Percentiles rank a stretch among this genome's conserved stretches.
These are phyloP conservation scores for Pythium sukuiense DNA, from an alignment of 352 stramenopile genomes.

Conservation along the genomic window DNA sequence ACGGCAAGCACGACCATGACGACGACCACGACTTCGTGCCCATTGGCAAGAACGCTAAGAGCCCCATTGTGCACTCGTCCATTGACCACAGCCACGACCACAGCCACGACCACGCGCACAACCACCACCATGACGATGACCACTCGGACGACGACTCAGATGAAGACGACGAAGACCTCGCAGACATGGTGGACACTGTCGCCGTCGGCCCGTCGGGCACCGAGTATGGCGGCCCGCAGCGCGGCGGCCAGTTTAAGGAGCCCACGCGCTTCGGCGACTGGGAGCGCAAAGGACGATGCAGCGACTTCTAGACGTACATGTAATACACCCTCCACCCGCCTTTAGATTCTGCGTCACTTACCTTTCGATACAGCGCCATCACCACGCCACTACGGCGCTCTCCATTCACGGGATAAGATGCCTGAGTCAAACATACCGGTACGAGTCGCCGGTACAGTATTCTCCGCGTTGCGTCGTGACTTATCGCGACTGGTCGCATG, in stretches of 20 bases:
- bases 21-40: constrained; percentile 37
- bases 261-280: constrained; percentile 97
- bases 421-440: neutral
- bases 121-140: constrained; percentile 25
- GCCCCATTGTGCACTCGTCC: constrained; percentile 13
- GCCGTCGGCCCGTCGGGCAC: constrained; percentile 81
- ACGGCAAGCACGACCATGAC: constrained; percentile 30
- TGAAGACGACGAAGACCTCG: constrained; percentile 68
- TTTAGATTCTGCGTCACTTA: neutral
- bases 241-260: constrained; percentile 92
- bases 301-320: constrained; percentile 88
- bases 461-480: neutral
- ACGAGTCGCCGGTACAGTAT: neutral
- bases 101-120: constrained; percentile 20
- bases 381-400: neutral
- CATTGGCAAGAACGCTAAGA: constrained; percentile 20
- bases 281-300: constrained; percentile 96
- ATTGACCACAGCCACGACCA: constrained; percentile 27
- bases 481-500: neutral
- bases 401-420: neutral
- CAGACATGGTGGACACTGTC: constrained; percentile 95
- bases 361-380: too few relatives aligned
- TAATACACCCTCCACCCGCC: neutral
- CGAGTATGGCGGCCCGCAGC: constrained; percentile 94
- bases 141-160: constrained; percentile 27